phyloP scores from a whole-genome alignment of 495 filamentous ascomycete genomes.

The Hypoxylon subgilvum region DNA sequence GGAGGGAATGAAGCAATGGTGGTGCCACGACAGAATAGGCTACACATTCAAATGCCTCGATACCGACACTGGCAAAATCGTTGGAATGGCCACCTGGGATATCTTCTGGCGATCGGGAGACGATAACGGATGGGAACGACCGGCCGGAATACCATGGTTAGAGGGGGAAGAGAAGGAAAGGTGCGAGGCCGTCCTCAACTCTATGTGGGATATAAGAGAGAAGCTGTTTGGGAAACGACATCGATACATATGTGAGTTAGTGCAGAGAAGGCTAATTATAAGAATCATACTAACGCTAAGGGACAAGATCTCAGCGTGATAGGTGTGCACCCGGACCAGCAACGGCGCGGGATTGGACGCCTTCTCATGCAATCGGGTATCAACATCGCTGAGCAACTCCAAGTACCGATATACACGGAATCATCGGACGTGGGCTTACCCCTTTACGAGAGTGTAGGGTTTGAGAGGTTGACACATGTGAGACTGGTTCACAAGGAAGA shows the following conservation, averaged over 20 bases:
- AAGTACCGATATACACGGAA: conserved; percentile 50
- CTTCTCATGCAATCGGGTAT: conserved; percentile 54
- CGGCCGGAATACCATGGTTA: conserved; percentile 41
- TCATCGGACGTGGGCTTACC: conserved; percentile 48
- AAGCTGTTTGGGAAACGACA: conserved; percentile 35
- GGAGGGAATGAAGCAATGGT: conserved; percentile 42
- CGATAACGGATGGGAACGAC: conserved; percentile 32
- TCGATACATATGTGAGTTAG: conserved; percentile 44
- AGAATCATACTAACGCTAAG: background rate
- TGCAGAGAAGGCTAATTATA: background rate
- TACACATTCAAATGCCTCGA: conserved; percentile 52
- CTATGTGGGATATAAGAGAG: conserved; percentile 44
- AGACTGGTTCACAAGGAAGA: conserved; percentile 33
- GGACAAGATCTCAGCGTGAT: conserved; percentile 42
- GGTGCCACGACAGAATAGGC: conserved; percentile 39
- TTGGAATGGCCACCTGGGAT: conserved; percentile 47
- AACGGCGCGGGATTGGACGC: conserved; percentile 46
- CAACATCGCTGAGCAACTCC: conserved; percentile 48
- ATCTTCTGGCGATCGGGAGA: conserved; percentile 30
- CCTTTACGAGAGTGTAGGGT: conserved; percentile 43
- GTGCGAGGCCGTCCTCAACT: conserved; percentile 35
- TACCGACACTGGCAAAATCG: conserved; percentile 39
- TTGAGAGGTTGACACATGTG: conserved; percentile 28
- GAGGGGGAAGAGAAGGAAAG: conserved; percentile 40
- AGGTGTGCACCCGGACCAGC: conserved; percentile 47